phyloP scores from a whole-genome alignment of 495 filamentous ascomycete genomes.

The Hypoxylon lienhwacheense region DNA sequence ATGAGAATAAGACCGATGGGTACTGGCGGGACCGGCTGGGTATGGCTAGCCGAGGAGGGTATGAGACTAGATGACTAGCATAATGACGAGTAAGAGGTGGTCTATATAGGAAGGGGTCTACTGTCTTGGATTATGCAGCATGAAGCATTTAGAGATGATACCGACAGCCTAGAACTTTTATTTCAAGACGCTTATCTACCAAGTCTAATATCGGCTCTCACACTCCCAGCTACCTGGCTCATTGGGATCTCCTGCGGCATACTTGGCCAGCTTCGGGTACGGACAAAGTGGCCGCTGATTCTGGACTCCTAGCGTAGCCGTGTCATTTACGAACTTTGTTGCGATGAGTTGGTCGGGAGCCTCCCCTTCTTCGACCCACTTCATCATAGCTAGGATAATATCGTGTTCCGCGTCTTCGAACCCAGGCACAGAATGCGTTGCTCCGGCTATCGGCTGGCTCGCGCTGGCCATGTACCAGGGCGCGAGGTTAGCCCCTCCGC shows the following conservation, averaged over 20 bases:
- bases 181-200: no score
- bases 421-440: conserved; percentile 41
- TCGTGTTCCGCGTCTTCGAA: conserved; percentile 50
- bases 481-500: conserved; percentile 33
- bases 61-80: no score
- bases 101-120: no score
- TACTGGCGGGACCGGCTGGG: no score
- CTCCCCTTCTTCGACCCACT: conserved; percentile 48
- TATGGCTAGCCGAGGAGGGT: no score
- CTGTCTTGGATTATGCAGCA: no score
- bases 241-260: not conserved
- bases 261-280: not conserved
- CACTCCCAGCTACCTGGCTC: not conserved
- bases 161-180: no score
- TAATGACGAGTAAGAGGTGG: no score
- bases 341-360: not conserved
- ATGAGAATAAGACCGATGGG: no score
- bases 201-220: not conserved
- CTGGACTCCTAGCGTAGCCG: not conserved
- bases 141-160: no score
- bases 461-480: conserved; percentile 46
- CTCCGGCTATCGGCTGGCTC: conserved; percentile 33
- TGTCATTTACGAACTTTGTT: not conserved
- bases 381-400: conserved; percentile 52
- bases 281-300: not conserved